Base-by-base conservation (phyloP, 2,329 filamentous ascomycete genomes). In the Curvularia eragrostidis region DNA sequence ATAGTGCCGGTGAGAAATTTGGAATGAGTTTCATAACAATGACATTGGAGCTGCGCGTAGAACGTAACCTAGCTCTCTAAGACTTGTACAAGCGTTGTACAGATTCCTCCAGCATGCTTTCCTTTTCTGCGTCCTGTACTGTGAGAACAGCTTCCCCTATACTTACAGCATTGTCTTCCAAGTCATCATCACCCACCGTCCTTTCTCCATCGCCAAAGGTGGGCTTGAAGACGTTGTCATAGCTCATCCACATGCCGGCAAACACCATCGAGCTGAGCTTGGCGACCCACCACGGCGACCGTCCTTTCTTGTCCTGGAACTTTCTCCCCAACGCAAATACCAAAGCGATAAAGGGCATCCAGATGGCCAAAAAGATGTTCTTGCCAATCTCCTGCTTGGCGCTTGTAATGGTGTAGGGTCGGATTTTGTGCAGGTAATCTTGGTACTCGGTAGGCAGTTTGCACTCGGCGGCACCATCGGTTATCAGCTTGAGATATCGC, bases 141-240 rank as follows among this genome's bases (percentile, higher is more conserved):
- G 19, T 38, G 9, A n/a, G 18, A 13, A 9, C 9, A 43, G 23
- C 12, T 10, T 30, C 13, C 5, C 21, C 12, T 26, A 2, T 59
- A 28, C 13, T 32, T 36, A 12, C 44, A 28, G n/a, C 28, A 18
- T 10, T 38, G 32, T 46, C n/a, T 34, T 12, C 13, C 21, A 60
- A 32, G n/a, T 53, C 62, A 26, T 68, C 67, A 26, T 69, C 67
- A 7, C 67, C 71, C 34, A 70, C 61, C 0, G 85, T 87, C 66
- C 86, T 85, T 81, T 98, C 94, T 0, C 95, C 95, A 71, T 98
- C 91, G 0, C 94, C 94, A 81, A 96, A 97, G 0, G 89, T 39
- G 0, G 77, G 79, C 74, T 86, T 88, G 64, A 89, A 89, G 18
- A 86, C 71, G 0, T 50, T 59, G 77, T 92, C 89, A 77, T 93